Conservation (phyloP, 2,329 filamentous ascomycete genomes). For the Colletotrichum sp. region DNA sequence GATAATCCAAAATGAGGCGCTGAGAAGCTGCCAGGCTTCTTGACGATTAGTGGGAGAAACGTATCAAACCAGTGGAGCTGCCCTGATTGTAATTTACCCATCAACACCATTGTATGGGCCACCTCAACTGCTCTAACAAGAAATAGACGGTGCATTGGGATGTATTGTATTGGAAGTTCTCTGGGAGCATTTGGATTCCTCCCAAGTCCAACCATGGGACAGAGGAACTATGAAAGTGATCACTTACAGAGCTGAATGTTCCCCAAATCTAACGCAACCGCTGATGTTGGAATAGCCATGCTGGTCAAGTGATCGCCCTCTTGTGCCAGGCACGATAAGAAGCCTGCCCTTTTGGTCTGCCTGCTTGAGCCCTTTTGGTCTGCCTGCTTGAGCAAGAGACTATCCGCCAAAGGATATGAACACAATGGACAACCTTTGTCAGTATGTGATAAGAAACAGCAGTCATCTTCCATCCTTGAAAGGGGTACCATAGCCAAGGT, state of each 20-base stretch:
- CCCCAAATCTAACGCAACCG: background rate
- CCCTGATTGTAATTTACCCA: background rate
- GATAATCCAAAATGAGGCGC: background rate
- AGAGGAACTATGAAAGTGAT: background rate
- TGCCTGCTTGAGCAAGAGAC: background rate
- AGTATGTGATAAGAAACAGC: background rate
- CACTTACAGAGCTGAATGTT: background rate
- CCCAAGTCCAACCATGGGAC: background rate
- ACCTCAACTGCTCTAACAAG: background rate
- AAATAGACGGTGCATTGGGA: background rate
- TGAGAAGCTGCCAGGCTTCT: background rate
- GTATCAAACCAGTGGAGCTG: background rate
- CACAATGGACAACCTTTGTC: background rate
- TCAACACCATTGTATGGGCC: background rate
- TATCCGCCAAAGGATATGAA: background rate
- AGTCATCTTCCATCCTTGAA: background rate
- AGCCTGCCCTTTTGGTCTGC: background rate
- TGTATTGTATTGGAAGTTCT: background rate
- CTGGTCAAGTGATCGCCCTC: background rate
- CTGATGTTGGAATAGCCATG: background rate
- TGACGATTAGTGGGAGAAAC: background rate
- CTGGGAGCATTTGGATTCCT: background rate
- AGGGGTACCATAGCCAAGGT: background rate
- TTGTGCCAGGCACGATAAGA: background rate
- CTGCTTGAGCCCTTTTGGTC: background rate